Percentiles rank a stretch among this genome's conserved stretches.
Evolutionary conservation across 441 rosid genomes (phyloP).

Genomic region (Pelargonium australe): DNA sequence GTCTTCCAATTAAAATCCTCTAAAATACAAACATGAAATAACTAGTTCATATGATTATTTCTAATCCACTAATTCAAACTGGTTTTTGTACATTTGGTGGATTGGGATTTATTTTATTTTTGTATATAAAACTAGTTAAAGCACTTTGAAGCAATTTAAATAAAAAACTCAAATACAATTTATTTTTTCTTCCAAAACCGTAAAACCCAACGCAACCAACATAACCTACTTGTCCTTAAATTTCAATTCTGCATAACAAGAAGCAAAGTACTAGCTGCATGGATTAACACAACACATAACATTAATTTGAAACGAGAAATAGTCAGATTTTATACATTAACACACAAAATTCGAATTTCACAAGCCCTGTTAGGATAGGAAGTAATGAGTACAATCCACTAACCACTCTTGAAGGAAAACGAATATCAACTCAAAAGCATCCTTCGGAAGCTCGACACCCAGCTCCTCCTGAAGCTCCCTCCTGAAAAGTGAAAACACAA

Average conservation of each 20-base stretch:
- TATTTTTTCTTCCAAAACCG: background rate
- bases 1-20: no score
- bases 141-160: no score
- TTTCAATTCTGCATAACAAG: background rate
- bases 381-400: conserved; percentile 20
- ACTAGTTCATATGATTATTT: background rate
- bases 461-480: conserved; percentile 92
- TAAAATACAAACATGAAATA: background rate
- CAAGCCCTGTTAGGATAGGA: no score
- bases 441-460: conserved; percentile 69
- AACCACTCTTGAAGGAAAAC: conserved; percentile 74
- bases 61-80: background rate
- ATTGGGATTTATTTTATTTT: no score
- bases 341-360: background rate
- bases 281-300: background rate
- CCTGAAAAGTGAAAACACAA: conserved; percentile 31
- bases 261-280: background rate
- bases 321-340: background rate
- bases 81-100: no score
- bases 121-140: no score
- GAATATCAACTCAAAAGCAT: conserved; percentile 80
- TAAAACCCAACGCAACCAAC: background rate
- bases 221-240: background rate
- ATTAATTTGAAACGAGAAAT: background rate
- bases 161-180: no score